Base-by-base conservation (phyloP, 2,329 filamentous ascomycete genomes). In the Diaporthe amygdali region DNA sequence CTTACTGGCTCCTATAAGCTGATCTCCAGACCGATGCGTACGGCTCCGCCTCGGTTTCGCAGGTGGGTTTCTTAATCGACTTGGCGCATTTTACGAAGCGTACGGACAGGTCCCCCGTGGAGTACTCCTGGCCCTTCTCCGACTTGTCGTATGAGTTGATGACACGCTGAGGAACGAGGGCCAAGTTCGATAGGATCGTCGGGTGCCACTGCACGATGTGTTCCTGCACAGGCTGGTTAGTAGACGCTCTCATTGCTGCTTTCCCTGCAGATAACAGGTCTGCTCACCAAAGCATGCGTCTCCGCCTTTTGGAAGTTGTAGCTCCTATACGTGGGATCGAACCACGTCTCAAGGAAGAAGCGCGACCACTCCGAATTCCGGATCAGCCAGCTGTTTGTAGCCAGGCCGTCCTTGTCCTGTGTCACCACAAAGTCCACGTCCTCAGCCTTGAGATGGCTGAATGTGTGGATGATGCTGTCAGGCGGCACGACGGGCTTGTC, bases 261-360 rank as follows among this genome's bases (percentile, higher is more conserved):
- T 46, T 22, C 44, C 15, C 25, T 37, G 15, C 9, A 12, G 1
- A 47, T 22, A n/a, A n/a, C 5, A n/a, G 37, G 9, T 25, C 10
- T 27, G 75, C 91, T 79, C 85, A 95, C 96, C 84, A 99, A 82
- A 64, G 96, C 95, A 84, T 99, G 96, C 30, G 88, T 90, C 82
- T 99, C 96, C 0, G 94, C 95, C 81, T 97, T 98, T 78, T 97
- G 94, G 78, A 99, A 99, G 79, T 97, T 97, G 84, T 99, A 99
- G 75, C 88, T 93, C 74, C 96, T 89, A 82, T 97, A 99, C 52
- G 98, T 85, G 59, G 96, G 96, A 80, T 98, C 95, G 78, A 96
- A 97, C 96, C 96, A 99, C 1, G 94, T 93, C 80, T 99, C 96
- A 22, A 98, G 82, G 78, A 99, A 94, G 84, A 93, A 99, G 78